Evolutionary conservation across 176 grass and related monocot species (phyloP).

Genomic region (Poa pratensis): DNA sequence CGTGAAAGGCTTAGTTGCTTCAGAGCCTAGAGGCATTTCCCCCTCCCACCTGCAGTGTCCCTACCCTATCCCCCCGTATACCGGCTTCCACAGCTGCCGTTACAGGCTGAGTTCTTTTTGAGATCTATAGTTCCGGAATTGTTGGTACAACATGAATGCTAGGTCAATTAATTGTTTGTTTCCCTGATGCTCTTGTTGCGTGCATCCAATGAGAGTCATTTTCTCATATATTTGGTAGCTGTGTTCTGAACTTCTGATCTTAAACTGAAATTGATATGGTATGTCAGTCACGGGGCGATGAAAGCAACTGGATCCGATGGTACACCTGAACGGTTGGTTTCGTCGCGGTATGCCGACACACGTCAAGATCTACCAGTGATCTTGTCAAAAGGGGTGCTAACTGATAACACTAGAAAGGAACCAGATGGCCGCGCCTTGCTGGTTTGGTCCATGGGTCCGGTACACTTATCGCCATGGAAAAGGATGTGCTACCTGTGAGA

Average conservation of each 20-base stretch:
- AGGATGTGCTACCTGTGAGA: slow-evolving; percentile 48
- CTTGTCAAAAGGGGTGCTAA: slow-evolving; percentile 31
- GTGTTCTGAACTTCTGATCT: slow-evolving; percentile 17
- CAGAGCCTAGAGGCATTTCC: slow-evolving; percentile 19
- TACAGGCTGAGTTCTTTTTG: slow-evolving; percentile 22
- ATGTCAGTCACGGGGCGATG: slow-evolving; percentile 14
- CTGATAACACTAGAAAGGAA: slow-evolving; percentile 4
- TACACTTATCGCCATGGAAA: slow-evolving; percentile 39
- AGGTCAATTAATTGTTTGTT: slow-evolving; percentile 33
- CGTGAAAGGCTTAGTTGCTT: neutral
- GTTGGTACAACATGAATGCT: slow-evolving; percentile 17
- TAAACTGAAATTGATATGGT: slow-evolving; percentile 3
- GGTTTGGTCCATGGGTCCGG: neutral
- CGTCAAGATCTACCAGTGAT: slow-evolving; percentile 50
- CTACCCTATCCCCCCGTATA: slow-evolving; percentile 5
- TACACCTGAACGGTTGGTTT: slow-evolving; percentile 36
- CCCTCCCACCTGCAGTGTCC: neutral
- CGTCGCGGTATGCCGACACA: slow-evolving; percentile 35
- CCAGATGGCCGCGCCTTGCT: slow-evolving; percentile 14
- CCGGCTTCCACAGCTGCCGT: neutral
- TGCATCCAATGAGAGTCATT: slow-evolving; percentile 4
- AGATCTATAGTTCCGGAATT: slow-evolving; percentile 32
- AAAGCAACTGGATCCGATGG: slow-evolving; percentile 27
- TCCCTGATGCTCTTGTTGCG: neutral
- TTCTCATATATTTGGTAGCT: slow-evolving; percentile 28